Evolutionary conservation across 2,329 filamentous ascomycete genomes (phyloP).

Genomic region (Rhexocercosporidium sp.): DNA sequence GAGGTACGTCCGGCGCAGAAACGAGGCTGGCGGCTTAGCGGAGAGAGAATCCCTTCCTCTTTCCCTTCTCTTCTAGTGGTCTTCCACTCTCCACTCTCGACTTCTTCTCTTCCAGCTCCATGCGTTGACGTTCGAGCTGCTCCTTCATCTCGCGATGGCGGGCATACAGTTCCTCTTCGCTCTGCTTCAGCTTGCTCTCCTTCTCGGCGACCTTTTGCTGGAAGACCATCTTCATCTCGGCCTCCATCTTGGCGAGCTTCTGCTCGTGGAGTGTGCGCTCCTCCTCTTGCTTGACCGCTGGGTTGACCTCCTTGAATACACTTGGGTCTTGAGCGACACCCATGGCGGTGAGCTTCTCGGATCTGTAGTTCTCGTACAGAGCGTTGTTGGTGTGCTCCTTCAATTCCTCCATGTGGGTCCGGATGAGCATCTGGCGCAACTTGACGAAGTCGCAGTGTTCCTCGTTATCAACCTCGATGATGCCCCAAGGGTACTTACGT

Average conservation of each 20-base stretch:
- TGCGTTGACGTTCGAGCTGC: constrained; percentile 91
- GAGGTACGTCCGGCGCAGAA: constrained; percentile 32
- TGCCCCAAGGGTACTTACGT: constrained; percentile 96
- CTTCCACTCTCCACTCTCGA: constrained; percentile 90
- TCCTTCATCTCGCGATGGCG: constrained; percentile 99
- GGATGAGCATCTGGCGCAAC: constrained; percentile 99
- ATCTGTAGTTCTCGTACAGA: constrained; percentile 99
- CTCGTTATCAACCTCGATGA: constrained; percentile 99
- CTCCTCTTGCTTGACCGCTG: constrained; percentile 99
- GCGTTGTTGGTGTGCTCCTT: constrained; percentile 99
- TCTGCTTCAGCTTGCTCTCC: constrained; percentile 99
- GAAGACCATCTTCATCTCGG: constrained; percentile 99
- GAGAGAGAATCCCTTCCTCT: constrained; percentile 99
- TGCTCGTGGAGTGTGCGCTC: constrained; percentile 97
- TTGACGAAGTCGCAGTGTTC: constrained; percentile 99
- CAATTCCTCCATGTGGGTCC: constrained; percentile 99
- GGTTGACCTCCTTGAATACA: constrained; percentile 99
- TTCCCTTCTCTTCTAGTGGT: constrained; percentile 95
- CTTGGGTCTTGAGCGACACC: constrained; percentile 97
- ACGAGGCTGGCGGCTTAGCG: constrained; percentile 64
- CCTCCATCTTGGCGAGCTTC: constrained; percentile 99
- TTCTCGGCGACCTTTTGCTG: constrained; percentile 99
- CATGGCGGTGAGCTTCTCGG: constrained; percentile 98
- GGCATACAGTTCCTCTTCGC: constrained; percentile 97
- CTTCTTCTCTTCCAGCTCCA: constrained; percentile 99